Conservation (phyloP, 2,329 filamentous ascomycete species). For the Aureobasidium sp. region DNA sequence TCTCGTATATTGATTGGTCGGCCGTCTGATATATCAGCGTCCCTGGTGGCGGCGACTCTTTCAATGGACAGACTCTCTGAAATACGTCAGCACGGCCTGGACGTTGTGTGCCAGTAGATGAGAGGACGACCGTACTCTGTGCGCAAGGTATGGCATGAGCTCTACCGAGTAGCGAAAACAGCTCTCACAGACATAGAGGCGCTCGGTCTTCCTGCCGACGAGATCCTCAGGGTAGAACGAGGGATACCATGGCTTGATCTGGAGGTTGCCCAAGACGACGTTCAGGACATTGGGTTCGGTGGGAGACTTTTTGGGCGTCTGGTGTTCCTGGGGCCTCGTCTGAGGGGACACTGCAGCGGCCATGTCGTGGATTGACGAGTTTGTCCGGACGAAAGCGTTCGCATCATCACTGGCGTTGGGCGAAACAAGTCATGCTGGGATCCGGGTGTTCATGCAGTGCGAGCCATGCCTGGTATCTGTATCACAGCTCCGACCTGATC, state of each 20-base stretch:
- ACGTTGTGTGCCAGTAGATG: neutral
- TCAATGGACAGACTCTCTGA: conserved; percentile 39
- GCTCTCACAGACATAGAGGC: conserved; percentile 79
- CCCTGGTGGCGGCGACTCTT: conserved; percentile 52
- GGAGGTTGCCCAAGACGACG: conserved; percentile 75
- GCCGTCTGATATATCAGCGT: conserved; percentile 69
- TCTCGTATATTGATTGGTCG: conserved; percentile 81
- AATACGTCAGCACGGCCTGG: conserved; percentile 23
- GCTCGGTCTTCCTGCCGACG: conserved; percentile 37
- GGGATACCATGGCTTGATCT: conserved; percentile 87
- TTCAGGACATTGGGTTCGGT: conserved; percentile 70
- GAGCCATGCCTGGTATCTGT: conserved; percentile 5
- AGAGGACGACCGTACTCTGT: conserved; percentile 14
- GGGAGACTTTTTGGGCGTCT: conserved; percentile 9
- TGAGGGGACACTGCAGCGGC: conserved; percentile 13
- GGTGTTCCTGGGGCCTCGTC: conserved; percentile 7
- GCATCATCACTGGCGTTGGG: conserved; percentile 3
- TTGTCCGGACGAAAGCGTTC: neutral
- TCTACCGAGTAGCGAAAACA: conserved; percentile 87
- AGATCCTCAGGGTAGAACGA: conserved; percentile 75
- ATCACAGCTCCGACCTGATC: neutral
- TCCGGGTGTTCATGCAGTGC: conserved; percentile 7
- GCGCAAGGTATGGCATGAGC: conserved; percentile 39
- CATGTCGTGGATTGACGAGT: conserved; percentile 9
- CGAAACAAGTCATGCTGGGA: neutral